phyloP scores from a whole-genome alignment of 495 filamentous ascomycete genomes.

The Echria macrotheca region DNA sequence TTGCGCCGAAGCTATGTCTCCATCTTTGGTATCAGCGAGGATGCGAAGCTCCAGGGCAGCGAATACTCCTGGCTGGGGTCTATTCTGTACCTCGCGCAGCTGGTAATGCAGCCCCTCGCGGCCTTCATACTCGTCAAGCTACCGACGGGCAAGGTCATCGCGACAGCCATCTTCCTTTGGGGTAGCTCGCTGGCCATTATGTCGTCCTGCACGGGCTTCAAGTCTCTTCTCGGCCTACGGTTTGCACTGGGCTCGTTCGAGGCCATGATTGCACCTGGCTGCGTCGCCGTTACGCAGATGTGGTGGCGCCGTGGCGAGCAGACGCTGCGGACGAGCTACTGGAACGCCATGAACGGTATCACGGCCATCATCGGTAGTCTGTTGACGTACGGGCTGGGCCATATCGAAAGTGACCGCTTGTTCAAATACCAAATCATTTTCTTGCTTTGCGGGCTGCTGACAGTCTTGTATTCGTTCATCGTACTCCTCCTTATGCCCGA shows the following conservation, averaged over 20 bases:
- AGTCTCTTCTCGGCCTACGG: conserved; percentile 38
- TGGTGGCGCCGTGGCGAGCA: conserved; percentile 50
- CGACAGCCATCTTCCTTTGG: conserved; percentile 37
- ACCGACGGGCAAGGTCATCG: conserved; percentile 40
- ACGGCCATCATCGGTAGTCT: conserved; percentile 45
- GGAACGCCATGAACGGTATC: conserved; percentile 49
- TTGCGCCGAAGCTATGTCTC: conserved; percentile 46
- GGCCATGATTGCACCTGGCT: conserved; percentile 43
- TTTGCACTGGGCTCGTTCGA: conserved; percentile 40
- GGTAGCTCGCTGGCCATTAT: conserved; percentile 34
- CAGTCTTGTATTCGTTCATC: conserved; percentile 34
- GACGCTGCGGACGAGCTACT: conserved; percentile 45
- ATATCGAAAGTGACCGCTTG: conserved; percentile 48
- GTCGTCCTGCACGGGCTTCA: conserved; percentile 39
- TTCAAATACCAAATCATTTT: conserved; percentile 58
- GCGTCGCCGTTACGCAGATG: conserved; percentile 51
- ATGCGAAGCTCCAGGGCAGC: conserved; percentile 42
- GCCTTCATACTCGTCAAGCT: conserved; percentile 47
- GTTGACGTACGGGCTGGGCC: conserved; percentile 55
- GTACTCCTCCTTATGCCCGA: conserved; percentile 51
- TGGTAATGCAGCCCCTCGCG: conserved; percentile 41
- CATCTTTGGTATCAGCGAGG: conserved; percentile 49
- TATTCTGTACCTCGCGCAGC: conserved; percentile 40
- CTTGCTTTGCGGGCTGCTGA: conserved; percentile 46
- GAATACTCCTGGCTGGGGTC: conserved; percentile 47